Evolutionary conservation across 75 land plant genomes (phyloP).

Genomic region (Pinus tabuliformis): DNA sequence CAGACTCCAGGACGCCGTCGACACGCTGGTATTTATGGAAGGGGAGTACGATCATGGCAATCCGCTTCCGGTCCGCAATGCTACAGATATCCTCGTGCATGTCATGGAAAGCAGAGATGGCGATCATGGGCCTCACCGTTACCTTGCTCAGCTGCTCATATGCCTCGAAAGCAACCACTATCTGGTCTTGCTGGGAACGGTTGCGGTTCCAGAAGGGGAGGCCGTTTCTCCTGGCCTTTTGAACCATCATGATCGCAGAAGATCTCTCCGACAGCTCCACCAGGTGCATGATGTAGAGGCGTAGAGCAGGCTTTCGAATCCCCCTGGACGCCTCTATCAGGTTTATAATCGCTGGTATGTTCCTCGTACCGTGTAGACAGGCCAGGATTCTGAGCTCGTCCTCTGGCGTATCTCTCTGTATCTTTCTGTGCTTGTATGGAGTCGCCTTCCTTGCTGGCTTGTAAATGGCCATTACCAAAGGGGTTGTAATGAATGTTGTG

Average conservation of each 20-base stretch:
- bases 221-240: constrained; percentile 40
- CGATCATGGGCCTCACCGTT: constrained; percentile 67
- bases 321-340: constrained; percentile 72
- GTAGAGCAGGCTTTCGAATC: constrained; percentile 20
- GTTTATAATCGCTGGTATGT: constrained; percentile 64
- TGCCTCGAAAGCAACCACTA: constrained; percentile 41
- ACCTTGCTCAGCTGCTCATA: constrained; percentile 28
- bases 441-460: constrained; percentile 47
- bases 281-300: constrained; percentile 53
- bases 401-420: constrained; percentile 16
- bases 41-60: constrained; percentile 54
- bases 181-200: constrained; percentile 10
- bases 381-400: constrained; percentile 69
- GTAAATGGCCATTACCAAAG: constrained; percentile 63
- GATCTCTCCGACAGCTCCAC: constrained; percentile 58
- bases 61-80: constrained; percentile 50
- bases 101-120: constrained; percentile 46
- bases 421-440: constrained; percentile 34
- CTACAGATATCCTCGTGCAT: constrained; percentile 79
- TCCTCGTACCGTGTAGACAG: constrained; percentile 59
- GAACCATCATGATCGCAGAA: constrained; percentile 40
- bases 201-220: constrained; percentile 43
- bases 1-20: constrained; percentile 45
- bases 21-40: constrained; percentile 53
- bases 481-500: constrained; percentile 90